Conservation (phyloP, 1,284 basidiomycete genomes). For the Bjerkandera adusta region DNA sequence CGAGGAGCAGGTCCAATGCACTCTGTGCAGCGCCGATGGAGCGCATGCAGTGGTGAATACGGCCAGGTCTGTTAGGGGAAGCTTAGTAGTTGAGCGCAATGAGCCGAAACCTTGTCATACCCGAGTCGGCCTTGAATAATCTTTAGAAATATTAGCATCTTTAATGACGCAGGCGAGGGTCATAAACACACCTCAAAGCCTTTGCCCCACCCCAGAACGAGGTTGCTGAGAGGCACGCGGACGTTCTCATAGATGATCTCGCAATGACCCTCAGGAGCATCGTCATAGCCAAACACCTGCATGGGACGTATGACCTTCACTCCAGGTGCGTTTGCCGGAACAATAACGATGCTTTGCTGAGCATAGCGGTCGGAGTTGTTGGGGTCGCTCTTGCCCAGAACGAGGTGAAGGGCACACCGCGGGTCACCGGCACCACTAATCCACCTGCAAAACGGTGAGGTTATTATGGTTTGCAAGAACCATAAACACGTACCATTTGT, state of each 20-base stretch:
- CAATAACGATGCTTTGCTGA: constrained; percentile 93
- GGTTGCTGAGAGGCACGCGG: constrained; percentile 78
- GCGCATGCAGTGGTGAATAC: constrained; percentile 99
- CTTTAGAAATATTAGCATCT: constrained; percentile 42
- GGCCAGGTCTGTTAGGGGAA: constrained; percentile 57
- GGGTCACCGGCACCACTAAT: constrained; percentile 98
- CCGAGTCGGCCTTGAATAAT: constrained; percentile 98
- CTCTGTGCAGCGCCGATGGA: constrained; percentile 87
- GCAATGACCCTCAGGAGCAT: constrained; percentile 94
- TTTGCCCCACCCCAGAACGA: constrained; percentile 90
- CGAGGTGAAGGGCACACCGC: constrained; percentile 85
- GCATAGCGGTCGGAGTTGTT: constrained; percentile 69
- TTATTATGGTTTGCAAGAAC: constrained; percentile 1
- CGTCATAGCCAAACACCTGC: constrained; percentile 92
- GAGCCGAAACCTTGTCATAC: constrained; percentile 37
- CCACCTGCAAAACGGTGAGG: constrained; percentile 57
- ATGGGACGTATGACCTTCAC: constrained; percentile 90
- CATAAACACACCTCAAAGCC: constrained; percentile 74
- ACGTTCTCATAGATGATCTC: constrained; percentile 96
- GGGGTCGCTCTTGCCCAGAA: constrained; percentile 90
- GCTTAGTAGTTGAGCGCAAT: background rate
- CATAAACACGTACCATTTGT: constrained; percentile 78
- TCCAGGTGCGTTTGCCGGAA: constrained; percentile 85
- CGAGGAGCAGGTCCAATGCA: constrained; percentile 86
- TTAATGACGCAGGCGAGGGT: background rate